Conservation (phyloP, 2,329 filamentous ascomycete species). For the Apiospora arundinis region DNA sequence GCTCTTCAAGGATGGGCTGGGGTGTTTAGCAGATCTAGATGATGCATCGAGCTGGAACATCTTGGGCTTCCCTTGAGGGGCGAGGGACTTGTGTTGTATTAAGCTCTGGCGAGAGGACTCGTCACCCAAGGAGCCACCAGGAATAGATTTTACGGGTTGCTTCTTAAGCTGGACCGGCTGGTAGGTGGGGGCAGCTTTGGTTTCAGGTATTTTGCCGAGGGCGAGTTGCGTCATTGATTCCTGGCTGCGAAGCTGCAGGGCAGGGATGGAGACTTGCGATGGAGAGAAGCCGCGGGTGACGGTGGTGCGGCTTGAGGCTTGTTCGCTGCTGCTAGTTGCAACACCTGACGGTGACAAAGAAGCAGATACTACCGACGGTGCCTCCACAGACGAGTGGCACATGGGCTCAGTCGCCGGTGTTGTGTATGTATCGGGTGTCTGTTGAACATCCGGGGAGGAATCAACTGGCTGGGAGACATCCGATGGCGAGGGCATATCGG, state of each 20-base stretch:
- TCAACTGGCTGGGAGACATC: slow-evolving; percentile 45
- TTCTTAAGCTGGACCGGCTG: slow-evolving; percentile 75
- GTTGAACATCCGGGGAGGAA: slow-evolving; percentile 60
- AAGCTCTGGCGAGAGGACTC: slow-evolving; percentile 70
- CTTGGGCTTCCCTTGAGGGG: slow-evolving; percentile 44
- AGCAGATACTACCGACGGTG: neutral
- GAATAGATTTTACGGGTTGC: slow-evolving; percentile 65
- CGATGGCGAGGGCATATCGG: slow-evolving; percentile 49
- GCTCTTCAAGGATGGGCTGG: slow-evolving; percentile 70
- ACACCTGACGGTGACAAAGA: slow-evolving; percentile 51
- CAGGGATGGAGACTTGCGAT: slow-evolving; percentile 61
- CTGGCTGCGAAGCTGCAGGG: slow-evolving; percentile 53
- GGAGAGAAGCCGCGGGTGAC: slow-evolving; percentile 88
- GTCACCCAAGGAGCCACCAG: slow-evolving; percentile 81
- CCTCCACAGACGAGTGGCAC: slow-evolving; percentile 31
- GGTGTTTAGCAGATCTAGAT: slow-evolving; percentile 75
- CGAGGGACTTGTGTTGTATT: slow-evolving; percentile 46
- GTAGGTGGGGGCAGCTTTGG: slow-evolving; percentile 59
- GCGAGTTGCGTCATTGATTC: slow-evolving; percentile 49
- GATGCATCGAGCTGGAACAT: slow-evolving; percentile 62
- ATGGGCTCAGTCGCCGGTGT: slow-evolving; percentile 36
- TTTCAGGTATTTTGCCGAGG: slow-evolving; percentile 65
- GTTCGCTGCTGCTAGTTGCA: slow-evolving; percentile 55
- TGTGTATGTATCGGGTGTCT: slow-evolving; percentile 52
- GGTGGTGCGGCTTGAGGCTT: slow-evolving; percentile 52